Evolutionary conservation across 192 early-diverging fungal genomes (phyloP).

Genomic region (Geranomyces variabilis): DNA sequence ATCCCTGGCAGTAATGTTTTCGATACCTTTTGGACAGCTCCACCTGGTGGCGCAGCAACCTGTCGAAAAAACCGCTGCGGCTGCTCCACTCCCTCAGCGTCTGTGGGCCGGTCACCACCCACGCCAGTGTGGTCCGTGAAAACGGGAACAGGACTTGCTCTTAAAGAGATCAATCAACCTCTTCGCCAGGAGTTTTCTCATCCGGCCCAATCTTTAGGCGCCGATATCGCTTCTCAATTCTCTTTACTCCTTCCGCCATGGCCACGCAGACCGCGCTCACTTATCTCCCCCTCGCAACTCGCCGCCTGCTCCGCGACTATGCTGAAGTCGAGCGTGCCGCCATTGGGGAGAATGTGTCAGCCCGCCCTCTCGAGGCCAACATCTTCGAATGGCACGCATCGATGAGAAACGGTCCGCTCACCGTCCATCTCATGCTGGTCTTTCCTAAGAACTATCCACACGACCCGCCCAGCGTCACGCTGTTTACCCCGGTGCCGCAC

Average conservation of each 20-base stretch:
- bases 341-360: conserved; percentile 12
- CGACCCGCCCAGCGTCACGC: conserved; percentile 24
- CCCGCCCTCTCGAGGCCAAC: conserved; percentile 10
- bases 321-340: conserved; percentile 7
- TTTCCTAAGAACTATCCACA: conserved; percentile 20
- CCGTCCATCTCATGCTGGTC: conserved; percentile 24
- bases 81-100: too few relatives aligned
- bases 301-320: conserved; percentile 23
- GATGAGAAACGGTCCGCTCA: conserved; percentile 4
- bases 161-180: too few relatives aligned
- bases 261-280: background rate
- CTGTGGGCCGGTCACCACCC: too few relatives aligned
- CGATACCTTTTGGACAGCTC: too few relatives aligned
- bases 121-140: too few relatives aligned
- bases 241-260: conserved; percentile 8
- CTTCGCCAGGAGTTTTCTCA: too few relatives aligned
- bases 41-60: too few relatives aligned
- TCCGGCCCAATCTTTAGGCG: too few relatives aligned
- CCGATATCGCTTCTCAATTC: too few relatives aligned
- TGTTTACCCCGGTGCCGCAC: conserved; percentile 22
- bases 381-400: conserved; percentile 32
- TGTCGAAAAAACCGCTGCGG: too few relatives aligned
- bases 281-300: conserved; percentile 15
- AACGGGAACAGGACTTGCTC: too few relatives aligned
- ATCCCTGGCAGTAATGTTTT: too few relatives aligned